Base-by-base conservation (phyloP, 768 basidiomycete species). In the Cantharellus cinnabarinus region DNA sequence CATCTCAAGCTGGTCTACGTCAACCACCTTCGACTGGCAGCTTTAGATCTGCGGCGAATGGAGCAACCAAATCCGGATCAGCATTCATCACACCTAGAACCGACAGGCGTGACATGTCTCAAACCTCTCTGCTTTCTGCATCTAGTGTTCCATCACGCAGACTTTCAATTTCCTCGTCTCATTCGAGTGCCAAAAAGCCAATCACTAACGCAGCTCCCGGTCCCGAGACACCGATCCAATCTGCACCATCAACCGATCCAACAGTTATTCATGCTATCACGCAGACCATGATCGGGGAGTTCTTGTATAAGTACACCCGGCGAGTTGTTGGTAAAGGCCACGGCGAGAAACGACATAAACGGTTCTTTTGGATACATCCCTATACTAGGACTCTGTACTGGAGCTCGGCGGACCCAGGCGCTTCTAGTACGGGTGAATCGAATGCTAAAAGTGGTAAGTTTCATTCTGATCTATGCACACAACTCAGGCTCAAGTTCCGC, bases 331-430 rank as follows among this genome's bases (percentile, higher is more conserved):
- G 91, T 34, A 93, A 87, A 70, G 91, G 89, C 7, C 79, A 90
- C 68, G 88, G 88, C 29, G 85, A 89, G 68, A 82, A 80, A 68
- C 75, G 93, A 57, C 95, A 99, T 71, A 83, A 81, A 69, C 77
- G 95, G 42, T 99, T 91, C 80, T 95, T 98, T 77, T 99, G 95
- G 95, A 83, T 99, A n/a, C 94, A 98, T 70, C 95, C 95, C 20
- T 99, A 98, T 68, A 98, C 93, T 44, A 89, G 89, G 74, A 97
- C 91, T 3, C 66, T 99, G 60, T 97, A 98, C 70, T 99, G 95
- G 95, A 89, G 89, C 66, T 83, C 87, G 15, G 80, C 82, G 5
- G 94, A 98, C 71, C 95, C 94, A 56, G 91, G 89, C 38, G 87
- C 88, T 35, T 79, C 80, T 42, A 82, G 82, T 64, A 86, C 89